Percentiles rank a stretch among this genome's conserved stretches.
phyloP scores from a whole-genome alignment of 176 grass and related monocot genomes.

The Tillandsia leiboldiana region DNA sequence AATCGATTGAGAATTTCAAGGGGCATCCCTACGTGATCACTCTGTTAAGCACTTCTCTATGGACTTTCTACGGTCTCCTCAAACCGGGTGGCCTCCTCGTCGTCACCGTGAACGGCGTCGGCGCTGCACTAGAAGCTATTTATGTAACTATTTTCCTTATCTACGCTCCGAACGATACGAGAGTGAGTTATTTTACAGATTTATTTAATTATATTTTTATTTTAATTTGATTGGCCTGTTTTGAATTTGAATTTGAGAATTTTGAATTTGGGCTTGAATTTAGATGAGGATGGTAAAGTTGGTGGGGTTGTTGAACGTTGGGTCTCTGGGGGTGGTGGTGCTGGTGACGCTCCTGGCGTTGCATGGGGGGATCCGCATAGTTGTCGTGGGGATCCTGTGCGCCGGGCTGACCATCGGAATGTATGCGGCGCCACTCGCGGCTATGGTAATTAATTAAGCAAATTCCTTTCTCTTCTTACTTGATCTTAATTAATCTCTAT shows the following conservation, averaged over 20 bases:
- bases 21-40: background rate
- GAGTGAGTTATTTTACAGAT: background rate
- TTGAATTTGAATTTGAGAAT: background rate
- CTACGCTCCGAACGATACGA: background rate
- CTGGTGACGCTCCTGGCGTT: conserved; percentile 23
- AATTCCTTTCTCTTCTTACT: no score
- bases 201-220: background rate
- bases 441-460: conserved; percentile 32
- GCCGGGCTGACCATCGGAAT: conserved; percentile 40
- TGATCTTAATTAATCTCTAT: no score
- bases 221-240: background rate
- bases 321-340: conserved; percentile 38
- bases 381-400: conserved; percentile 37
- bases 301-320: conserved; percentile 32
- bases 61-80: conserved; percentile 6
- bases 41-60: conserved; percentile 2
- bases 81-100: conserved; percentile 11
- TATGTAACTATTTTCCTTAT: conserved; percentile 10
- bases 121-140: conserved; percentile 2
- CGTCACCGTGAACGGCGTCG: conserved; percentile 4
- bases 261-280: background rate
- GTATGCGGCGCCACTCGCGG: conserved; percentile 57
- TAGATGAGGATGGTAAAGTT: conserved; percentile 35
- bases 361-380: conserved; percentile 25
- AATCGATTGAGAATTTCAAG: conserved; percentile 4